Conservation (phyloP, 2,329 filamentous ascomycete genomes). For the Xylaria sp. region DNA sequence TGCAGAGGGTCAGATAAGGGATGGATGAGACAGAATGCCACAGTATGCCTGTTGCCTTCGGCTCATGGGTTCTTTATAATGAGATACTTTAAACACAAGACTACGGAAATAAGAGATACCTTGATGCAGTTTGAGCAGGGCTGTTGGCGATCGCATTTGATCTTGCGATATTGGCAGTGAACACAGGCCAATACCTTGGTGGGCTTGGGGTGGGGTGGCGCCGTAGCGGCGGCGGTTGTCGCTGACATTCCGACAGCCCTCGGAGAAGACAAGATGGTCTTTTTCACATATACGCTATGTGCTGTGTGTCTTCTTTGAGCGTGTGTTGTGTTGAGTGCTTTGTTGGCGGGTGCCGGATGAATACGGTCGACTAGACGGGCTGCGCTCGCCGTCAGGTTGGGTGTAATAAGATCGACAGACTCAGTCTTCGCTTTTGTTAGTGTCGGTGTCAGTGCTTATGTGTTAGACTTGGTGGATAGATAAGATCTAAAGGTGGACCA, state of each 20-base stretch:
- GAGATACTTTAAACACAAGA: not conserved
- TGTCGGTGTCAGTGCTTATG: not conserved
- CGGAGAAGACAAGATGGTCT: not conserved
- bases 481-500: slow-evolving; percentile 13
- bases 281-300: not conserved
- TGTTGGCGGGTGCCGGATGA: not conserved
- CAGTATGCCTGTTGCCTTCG: not conserved
- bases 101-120: slow-evolving; percentile 34
- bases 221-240: slow-evolving; percentile 14
- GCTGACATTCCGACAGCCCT: slow-evolving; percentile 30
- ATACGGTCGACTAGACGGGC: not conserved
- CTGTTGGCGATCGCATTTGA: slow-evolving; percentile 68
- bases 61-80: not conserved
- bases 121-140: slow-evolving; percentile 67
- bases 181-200: slow-evolving; percentile 60
- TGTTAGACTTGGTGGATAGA: not conserved
- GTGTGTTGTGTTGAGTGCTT: not conserved
- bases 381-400: slow-evolving; percentile 2
- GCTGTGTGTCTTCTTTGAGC: not conserved
- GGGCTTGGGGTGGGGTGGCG: slow-evolving; percentile 36
- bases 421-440: not conserved
- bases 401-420: not conserved
- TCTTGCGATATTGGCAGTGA: slow-evolving; percentile 71
- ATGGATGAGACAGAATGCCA: not conserved
- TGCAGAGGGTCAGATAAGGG: slow-evolving; percentile 2